Base-by-base conservation (phyloP, 2,329 filamentous ascomycete genomes). In the Gnomoniopsis smithogilvyi region DNA sequence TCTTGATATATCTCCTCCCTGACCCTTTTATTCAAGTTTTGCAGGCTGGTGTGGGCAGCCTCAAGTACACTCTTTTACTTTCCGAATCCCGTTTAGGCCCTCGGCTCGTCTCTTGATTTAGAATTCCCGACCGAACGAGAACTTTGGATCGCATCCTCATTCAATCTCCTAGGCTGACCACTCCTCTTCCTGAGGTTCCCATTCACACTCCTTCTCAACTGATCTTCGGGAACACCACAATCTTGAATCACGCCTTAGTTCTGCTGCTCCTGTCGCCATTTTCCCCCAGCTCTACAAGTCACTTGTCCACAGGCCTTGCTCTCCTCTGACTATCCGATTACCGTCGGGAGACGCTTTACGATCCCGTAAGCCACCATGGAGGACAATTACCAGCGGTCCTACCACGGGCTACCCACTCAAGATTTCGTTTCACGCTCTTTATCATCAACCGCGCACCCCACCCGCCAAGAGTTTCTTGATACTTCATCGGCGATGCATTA, bases 401-500 rank as follows among this genome's bases (percentile, higher is more conserved):
- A 43, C 30, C 53, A 59, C 24, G 60, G 54, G 36, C 33, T 60
- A n/a, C n/a, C 57, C 6, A 51, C 36, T 49, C 56, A 54, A 33
- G 51, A 60, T 57, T 59, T 50, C 22, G 36, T 41, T 49, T 45
- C 46, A 45, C 57, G 53, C 21, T 30, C 53, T 33, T 52, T 58
- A 21, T 24, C 45, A 3, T 54, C 57, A 1, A 41, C 54, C 22
- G 45, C 58, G 53, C 56, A 59, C 3, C 52, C 50, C 6, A 41
- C 56, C 22, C 43, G 58, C 15, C 56, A 51, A 26, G 53, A 41
- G 24, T 57, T 49, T 55, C 48, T 62, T 33, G 60, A 62, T 33
- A 56, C 57, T 15, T 54, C 58, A 46, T 45, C 57, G 33, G 21
- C 60, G 49, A 60, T 60, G 43, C 60, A 56, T 26, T 62, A 56